Evolutionary conservation across 495 filamentous ascomycete species (phyloP).

Genomic region (Neurospora sp.): DNA sequence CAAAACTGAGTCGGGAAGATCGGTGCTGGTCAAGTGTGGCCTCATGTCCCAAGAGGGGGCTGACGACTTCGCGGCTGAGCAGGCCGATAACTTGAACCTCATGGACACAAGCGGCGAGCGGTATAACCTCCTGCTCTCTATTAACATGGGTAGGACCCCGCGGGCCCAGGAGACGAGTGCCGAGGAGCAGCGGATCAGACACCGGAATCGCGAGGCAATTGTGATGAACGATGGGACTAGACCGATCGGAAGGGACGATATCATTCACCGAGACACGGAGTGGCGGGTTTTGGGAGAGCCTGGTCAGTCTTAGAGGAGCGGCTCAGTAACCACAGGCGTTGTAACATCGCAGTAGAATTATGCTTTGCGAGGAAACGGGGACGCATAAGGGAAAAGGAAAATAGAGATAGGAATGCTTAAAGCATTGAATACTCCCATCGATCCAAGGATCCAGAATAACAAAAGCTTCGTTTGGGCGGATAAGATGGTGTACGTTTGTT

Average conservation of each 20-base stretch:
- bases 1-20: constrained; percentile 25
- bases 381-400: neutral
- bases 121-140: constrained; percentile 24
- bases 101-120: constrained; percentile 4
- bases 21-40: constrained; percentile 30
- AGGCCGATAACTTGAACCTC: constrained; percentile 5
- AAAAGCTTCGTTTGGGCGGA: neutral
- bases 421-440: neutral
- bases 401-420: neutral
- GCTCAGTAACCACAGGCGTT: neutral
- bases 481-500: neutral
- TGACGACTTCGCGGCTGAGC: constrained; percentile 9
- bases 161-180: constrained; percentile 21
- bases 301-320: neutral
- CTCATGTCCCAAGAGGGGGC: constrained; percentile 18
- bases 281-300: constrained; percentile 3
- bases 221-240: constrained; percentile 52
- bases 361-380: neutral
- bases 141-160: constrained; percentile 22
- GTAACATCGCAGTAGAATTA: neutral
- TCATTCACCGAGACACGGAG: constrained; percentile 38
- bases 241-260: constrained; percentile 46
- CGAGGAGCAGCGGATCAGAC: constrained; percentile 42
- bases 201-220: constrained; percentile 52
- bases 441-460: neutral